Base-by-base conservation (phyloP, 106 monocot species). In the Acorus gramineus region DNA sequence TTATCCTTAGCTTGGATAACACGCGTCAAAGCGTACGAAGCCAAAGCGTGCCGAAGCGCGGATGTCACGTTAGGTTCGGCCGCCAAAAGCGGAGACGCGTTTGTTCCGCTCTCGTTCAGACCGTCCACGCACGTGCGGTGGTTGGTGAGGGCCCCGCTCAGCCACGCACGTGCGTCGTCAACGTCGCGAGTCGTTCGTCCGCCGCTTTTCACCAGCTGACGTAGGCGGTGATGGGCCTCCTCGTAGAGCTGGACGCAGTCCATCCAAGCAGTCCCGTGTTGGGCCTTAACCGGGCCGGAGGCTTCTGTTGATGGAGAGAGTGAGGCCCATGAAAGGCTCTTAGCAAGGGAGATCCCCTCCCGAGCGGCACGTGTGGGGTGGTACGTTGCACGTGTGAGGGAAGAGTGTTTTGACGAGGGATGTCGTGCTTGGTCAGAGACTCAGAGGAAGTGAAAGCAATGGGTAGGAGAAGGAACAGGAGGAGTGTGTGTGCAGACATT, bases 91-190 rank as follows among this genome's bases (percentile, higher is more conserved):
- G 8, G 1, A 44, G 11, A 46, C 8, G 12, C 43, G 7, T 59
- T 53, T 28, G 13, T 2, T 47, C 76, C 59, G 49, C 8, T 14
- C 53, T 43, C 57, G 0, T 4, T 8, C 42, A 76, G 63, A 2
- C 76, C 81, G 5, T 68, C 71, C 50, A 72, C 11, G 68, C 81
- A 81, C 49, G 76, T 76, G 4, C 13, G 48, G 46, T 76, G 81
- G 3, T 68, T 47, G 5, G 76, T 53, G 68, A 76, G 53, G 2
- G 72, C 81, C 4, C 56, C 81, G 53, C 81, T 73, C 58, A 81
- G 52, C 81, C 81, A 81, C 48, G 80, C 58, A 9, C 10, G 14
- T 10, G 63, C 66, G 14, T 80, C 76, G 4, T 5, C 10, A 28
- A 28, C 28, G 28, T 28, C 28, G 28, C 28, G 28, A 28, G 28